Conservation (phyloP, 2,329 filamentous ascomycete species). For the Daldinia sp. region DNA sequence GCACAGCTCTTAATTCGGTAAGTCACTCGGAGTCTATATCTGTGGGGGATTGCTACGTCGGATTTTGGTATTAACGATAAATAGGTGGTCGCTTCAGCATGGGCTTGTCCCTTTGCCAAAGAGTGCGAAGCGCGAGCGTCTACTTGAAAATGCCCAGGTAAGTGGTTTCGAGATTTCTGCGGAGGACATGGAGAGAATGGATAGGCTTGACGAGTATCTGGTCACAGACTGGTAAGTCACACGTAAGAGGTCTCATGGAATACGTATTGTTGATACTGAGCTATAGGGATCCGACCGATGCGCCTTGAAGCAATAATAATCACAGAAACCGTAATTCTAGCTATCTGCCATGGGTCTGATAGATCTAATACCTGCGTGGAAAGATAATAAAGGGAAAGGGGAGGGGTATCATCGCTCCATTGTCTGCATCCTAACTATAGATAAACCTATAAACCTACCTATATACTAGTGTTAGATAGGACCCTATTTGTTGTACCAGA, state of each 20-base stretch:
- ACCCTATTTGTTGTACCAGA: background rate
- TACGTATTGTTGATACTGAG: background rate
- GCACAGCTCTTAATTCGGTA: conserved; percentile 75
- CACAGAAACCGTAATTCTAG: background rate
- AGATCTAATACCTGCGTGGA: background rate
- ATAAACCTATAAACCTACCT: background rate
- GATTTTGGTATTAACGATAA: background rate
- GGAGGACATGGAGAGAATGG: conserved; percentile 70
- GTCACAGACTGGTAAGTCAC: conserved; percentile 70
- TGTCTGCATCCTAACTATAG: background rate
- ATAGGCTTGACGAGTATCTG: conserved; percentile 73
- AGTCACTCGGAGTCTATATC: conserved; percentile 31
- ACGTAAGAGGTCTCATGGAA: background rate
- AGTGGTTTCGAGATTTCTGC: conserved; percentile 66
- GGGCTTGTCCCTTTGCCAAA: conserved; percentile 78
- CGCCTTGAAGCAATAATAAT: conserved; percentile 10
- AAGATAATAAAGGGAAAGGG: background rate
- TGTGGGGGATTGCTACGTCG: background rate
- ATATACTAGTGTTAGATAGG: background rate
- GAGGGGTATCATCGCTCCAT: background rate
- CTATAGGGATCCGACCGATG: conserved; percentile 27
- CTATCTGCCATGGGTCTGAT: too few species aligned
- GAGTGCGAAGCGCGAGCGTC: conserved; percentile 68
- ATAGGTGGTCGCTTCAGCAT: conserved; percentile 78
- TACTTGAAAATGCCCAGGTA: conserved; percentile 71